Conservation (phyloP, 257 asterid genomes). For the Parsonsia alboflavescens region DNA sequence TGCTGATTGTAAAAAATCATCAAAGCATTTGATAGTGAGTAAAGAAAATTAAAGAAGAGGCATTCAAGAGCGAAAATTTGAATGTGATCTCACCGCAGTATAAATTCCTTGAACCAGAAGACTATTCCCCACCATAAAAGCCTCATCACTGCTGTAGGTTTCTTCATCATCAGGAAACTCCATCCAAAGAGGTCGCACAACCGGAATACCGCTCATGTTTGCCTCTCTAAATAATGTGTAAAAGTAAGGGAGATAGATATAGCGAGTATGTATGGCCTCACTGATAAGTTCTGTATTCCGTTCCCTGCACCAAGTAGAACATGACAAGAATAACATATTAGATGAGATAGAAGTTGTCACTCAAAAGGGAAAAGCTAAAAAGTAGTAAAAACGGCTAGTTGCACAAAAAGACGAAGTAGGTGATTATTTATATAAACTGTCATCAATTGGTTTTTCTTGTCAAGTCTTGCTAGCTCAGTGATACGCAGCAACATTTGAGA, state of each 20-base stretch:
- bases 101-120: constrained; percentile 93
- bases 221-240: constrained; percentile 96
- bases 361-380: background rate
- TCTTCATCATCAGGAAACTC: constrained; percentile 88
- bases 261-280: constrained; percentile 84
- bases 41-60: background rate
- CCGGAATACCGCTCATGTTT: constrained; percentile 78
- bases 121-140: constrained; percentile 92
- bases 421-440: background rate
- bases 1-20: constrained; percentile 36
- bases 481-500: no score
- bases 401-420: no score
- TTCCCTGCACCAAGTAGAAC: constrained; percentile 48
- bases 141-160: constrained; percentile 80
- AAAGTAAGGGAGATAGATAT: constrained; percentile 84
- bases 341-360: background rate
- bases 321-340: constrained; percentile 11
- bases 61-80: background rate
- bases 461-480: no score
- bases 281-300: constrained; percentile 69
- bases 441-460: no score
- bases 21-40: constrained; percentile 6
- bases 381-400: background rate
- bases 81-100: constrained; percentile 50
- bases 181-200: constrained; percentile 96